These are phyloP conservation scores for Ganoderma resinaceum DNA, from an alignment of 1,284 basidiomycete genomes.

Conservation along the genomic window DNA sequence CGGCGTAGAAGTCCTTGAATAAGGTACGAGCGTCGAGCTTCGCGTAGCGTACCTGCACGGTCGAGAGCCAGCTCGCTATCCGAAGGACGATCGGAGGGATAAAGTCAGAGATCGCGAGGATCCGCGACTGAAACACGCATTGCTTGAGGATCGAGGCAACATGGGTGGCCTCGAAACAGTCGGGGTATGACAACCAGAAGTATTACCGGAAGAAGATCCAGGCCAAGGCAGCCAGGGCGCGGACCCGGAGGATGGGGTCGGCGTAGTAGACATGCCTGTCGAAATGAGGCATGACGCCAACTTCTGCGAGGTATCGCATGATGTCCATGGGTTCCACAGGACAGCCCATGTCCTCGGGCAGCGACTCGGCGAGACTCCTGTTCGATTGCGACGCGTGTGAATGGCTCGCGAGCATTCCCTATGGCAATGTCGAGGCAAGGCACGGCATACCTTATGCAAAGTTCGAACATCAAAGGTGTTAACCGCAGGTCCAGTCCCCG, in stretches of 20 bases:
- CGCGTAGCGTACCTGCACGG: neutral
- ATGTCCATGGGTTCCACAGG: neutral
- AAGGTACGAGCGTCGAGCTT: neutral
- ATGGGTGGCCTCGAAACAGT: neutral
- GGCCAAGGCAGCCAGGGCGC: neutral
- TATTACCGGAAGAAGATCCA: constrained; percentile 1
- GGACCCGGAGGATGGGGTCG: neutral
- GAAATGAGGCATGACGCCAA: neutral
- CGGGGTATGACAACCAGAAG: neutral
- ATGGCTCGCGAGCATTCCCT: neutral
- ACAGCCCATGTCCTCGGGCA: neutral
- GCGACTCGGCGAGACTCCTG: neutral
- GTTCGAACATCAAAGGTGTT: neutral
- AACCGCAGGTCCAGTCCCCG: neutral
- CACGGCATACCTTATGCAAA: neutral
- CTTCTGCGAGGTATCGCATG: neutral
- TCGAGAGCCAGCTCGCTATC: neutral
- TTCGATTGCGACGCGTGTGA: neutral
- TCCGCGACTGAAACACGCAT: neutral
- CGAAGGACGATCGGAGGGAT: neutral
- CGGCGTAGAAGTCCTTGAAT: neutral
- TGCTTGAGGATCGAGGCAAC: neutral
- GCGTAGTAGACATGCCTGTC: neutral
- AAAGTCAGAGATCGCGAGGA: neutral
- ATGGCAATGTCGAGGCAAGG: neutral